phyloP scores from a whole-genome alignment of 1,284 basidiomycete species.

The Cystobasidium slooffiae region DNA sequence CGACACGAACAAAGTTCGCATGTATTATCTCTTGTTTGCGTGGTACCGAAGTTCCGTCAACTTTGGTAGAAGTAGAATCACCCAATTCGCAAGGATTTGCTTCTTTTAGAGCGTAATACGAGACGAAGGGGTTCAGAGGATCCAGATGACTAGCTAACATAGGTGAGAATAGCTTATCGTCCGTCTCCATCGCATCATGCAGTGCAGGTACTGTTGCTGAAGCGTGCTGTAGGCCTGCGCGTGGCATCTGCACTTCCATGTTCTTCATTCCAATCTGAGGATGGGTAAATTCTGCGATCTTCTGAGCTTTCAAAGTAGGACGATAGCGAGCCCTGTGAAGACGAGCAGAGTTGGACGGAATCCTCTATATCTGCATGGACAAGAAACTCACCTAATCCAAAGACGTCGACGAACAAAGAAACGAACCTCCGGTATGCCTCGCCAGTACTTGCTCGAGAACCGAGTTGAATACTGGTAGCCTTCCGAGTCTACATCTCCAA shows the following conservation, averaged over 20 bases:
- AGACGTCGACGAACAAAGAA: constrained; percentile 38
- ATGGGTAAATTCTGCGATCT: constrained; percentile 3
- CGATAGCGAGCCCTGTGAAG: constrained; percentile 17
- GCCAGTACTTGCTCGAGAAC: constrained; percentile 34
- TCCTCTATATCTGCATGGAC: background rate
- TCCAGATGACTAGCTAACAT: constrained; percentile 12
- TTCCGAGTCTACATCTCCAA: constrained; percentile 35
- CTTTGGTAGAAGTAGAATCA: background rate
- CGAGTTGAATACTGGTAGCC: constrained; percentile 35
- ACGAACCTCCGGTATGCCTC: constrained; percentile 30
- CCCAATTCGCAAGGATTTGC: background rate
- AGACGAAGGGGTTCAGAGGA: constrained; percentile 23
- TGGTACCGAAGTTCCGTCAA: background rate
- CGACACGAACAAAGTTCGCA: constrained; percentile 34
- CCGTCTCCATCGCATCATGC: background rate
- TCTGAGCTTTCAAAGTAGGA: constrained; percentile 20
- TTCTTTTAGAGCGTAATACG: constrained; percentile 17
- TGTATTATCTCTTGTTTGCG: constrained; percentile 29
- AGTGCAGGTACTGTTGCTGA: background rate
- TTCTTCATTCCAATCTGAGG: background rate
- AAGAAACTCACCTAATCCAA: constrained; percentile 28
- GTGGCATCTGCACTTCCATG: background rate
- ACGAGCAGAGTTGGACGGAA: background rate
- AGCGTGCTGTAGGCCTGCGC: background rate
- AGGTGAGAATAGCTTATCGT: background rate